These are phyloP conservation scores for Ploettnerulaceae sp. DNA, from an alignment of 2,329 filamentous ascomycete genomes.

Conservation along the genomic window DNA sequence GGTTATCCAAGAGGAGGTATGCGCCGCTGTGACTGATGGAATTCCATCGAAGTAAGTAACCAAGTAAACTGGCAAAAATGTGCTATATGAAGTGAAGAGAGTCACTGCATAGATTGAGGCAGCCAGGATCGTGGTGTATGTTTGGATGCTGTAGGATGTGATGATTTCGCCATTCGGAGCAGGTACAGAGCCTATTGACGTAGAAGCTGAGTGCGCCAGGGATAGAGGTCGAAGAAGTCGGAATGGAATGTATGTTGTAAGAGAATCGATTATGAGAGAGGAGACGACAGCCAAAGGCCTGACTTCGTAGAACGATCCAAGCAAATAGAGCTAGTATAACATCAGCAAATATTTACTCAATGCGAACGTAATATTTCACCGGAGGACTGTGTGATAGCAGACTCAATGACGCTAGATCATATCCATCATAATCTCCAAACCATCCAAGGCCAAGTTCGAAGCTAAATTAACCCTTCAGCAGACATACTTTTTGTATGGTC, in stretches of 20 bases:
- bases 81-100: slow-evolving; percentile 63
- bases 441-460: slow-evolving; percentile 68
- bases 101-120: slow-evolving; percentile 70
- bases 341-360: slow-evolving; percentile 6
- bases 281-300: slow-evolving; percentile 54
- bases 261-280: slow-evolving; percentile 62
- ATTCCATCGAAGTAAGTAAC: slow-evolving; percentile 71
- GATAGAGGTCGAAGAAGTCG: slow-evolving; percentile 66
- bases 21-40: slow-evolving; percentile 61
- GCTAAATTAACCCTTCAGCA: slow-evolving; percentile 41
- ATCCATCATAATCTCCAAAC: slow-evolving; percentile 68
- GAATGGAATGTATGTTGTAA: slow-evolving; percentile 69
- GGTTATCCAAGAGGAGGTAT: slow-evolving; percentile 56
- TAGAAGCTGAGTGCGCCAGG: slow-evolving; percentile 53
- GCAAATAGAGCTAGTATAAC: slow-evolving; percentile 59
- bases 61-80: slow-evolving; percentile 67
- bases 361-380: slow-evolving; percentile 40
- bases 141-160: slow-evolving; percentile 55
- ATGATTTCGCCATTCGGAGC: slow-evolving; percentile 61
- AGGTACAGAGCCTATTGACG: slow-evolving; percentile 35
- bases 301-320: slow-evolving; percentile 73
- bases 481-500: slow-evolving; percentile 2
- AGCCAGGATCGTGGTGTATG: slow-evolving; percentile 63
- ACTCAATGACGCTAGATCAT: slow-evolving; percentile 61
- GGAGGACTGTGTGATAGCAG: slow-evolving; percentile 71